Percentiles rank a stretch among this genome's conserved stretches.
Evolutionary conservation across 257 asterid genomes (phyloP).

Genomic region (Leptodermis oblonga): DNA sequence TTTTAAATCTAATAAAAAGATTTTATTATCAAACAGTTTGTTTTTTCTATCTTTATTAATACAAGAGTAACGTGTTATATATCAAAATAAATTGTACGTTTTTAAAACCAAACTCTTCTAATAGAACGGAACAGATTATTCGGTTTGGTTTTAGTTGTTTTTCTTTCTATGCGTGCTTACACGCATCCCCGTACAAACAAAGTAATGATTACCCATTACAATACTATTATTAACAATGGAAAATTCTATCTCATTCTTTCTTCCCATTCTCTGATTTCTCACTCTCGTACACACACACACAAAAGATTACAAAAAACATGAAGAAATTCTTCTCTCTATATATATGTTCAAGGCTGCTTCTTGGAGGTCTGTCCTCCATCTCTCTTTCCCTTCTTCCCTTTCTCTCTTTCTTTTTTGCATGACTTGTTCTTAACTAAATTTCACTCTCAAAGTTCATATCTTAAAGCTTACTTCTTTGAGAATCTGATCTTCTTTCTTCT

Average conservation of each 20-base stretch:
- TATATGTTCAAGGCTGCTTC: slow-evolving; percentile 20
- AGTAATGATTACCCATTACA: slow-evolving; percentile 23
- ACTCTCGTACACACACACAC: slow-evolving; percentile 16
- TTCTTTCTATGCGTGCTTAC: slow-evolving; percentile 23
- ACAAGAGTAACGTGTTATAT: no score
- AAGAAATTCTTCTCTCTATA: slow-evolving; percentile 18
- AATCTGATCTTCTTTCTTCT: background rate
- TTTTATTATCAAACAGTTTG: no score
- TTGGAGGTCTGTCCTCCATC: slow-evolving; percentile 1
- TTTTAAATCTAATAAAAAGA: no score
- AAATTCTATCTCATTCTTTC: background rate
- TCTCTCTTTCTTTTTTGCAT: slow-evolving; percentile 17
- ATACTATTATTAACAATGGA: slow-evolving; percentile 1
- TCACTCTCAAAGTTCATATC: background rate
- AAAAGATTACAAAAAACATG: background rate
- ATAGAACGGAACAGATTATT: no score
- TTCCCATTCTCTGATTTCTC: background rate
- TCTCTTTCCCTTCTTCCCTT: background rate
- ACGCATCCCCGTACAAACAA: slow-evolving; percentile 32
- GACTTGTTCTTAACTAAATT: background rate
- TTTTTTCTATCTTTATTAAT: no score
- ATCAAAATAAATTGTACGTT: no score
- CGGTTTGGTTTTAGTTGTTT: background rate
- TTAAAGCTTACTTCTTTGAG: background rate
- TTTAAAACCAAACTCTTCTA: no score